Conservation (phyloP, 257 asterid genomes). For the Echites panduratus region DNA sequence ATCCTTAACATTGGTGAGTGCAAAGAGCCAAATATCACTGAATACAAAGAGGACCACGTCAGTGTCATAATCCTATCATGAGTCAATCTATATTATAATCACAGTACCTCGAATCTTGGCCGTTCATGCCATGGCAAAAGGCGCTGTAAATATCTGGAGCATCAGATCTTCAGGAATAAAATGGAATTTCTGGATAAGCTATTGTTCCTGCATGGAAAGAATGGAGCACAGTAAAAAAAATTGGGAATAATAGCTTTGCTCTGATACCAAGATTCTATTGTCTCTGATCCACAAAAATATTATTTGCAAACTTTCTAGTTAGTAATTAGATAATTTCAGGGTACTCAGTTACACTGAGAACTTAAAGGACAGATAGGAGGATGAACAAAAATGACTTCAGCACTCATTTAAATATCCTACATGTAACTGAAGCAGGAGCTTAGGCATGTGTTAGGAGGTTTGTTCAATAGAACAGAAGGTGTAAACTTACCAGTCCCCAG, state of each 20-base stretch:
- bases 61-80: not conserved
- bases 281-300: not conserved
- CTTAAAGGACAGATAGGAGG: not conserved
- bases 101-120: constrained; percentile 2
- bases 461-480: not conserved
- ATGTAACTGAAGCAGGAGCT: not conserved
- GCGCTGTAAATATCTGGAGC: not conserved
- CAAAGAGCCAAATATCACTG: not conserved
- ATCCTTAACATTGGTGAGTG: not conserved
- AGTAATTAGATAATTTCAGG: not conserved
- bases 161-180: not conserved
- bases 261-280: not conserved
- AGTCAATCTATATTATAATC: not conserved
- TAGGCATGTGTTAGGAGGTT: no score
- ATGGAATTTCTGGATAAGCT: constrained; percentile 6
- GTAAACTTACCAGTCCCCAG: constrained; percentile 24
- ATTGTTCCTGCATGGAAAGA: constrained; percentile 5
- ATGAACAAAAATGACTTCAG: not conserved
- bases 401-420: not conserved
- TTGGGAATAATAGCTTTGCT: not conserved
- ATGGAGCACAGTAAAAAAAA: not conserved
- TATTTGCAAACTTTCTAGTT: not conserved
- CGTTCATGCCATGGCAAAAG: not conserved
- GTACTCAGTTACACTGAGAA: not conserved
- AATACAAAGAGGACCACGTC: constrained; percentile 1